Conservation (phyloP, 805 yeast species). For the Suhomyces tanzawaensis region DNA sequence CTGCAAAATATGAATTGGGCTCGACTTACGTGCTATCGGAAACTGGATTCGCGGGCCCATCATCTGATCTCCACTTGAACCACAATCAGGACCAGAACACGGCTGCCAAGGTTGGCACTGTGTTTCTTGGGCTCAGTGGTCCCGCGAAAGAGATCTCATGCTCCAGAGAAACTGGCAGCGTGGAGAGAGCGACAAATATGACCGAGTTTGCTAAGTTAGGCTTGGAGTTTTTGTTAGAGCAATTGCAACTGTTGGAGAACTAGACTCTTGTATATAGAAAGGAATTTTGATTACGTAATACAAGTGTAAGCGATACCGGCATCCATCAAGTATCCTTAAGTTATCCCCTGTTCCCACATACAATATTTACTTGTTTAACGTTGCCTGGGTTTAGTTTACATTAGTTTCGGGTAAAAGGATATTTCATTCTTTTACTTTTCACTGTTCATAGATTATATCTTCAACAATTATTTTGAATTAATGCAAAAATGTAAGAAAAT, state of each 20-base stretch:
- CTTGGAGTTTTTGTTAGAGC: constrained; percentile 54
- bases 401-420: too few species aligned
- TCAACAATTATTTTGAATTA: too few species aligned
- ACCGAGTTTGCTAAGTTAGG: constrained; percentile 69
- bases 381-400: too few species aligned
- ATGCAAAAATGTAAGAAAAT: too few species aligned
- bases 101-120: constrained; percentile 55
- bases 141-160: constrained; percentile 55
- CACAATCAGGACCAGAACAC: constrained; percentile 18
- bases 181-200: constrained; percentile 68
- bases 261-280: too few species aligned
- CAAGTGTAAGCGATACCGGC: too few species aligned
- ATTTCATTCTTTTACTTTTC: too few species aligned
- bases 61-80: constrained; percentile 39
- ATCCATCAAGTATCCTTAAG: too few species aligned
- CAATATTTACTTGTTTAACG: too few species aligned
- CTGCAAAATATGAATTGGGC: constrained; percentile 75
- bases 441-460: too few species aligned
- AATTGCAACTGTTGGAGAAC: constrained; percentile 23
- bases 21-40: constrained; percentile 80
- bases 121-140: constrained; percentile 68
- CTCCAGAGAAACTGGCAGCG: constrained; percentile 43
- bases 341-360: too few species aligned
- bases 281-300: too few species aligned
- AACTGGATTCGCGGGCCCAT: constrained; percentile 87